phyloP scores from a whole-genome alignment of 352 stramenopile species.

The Albugo candida region DNA sequence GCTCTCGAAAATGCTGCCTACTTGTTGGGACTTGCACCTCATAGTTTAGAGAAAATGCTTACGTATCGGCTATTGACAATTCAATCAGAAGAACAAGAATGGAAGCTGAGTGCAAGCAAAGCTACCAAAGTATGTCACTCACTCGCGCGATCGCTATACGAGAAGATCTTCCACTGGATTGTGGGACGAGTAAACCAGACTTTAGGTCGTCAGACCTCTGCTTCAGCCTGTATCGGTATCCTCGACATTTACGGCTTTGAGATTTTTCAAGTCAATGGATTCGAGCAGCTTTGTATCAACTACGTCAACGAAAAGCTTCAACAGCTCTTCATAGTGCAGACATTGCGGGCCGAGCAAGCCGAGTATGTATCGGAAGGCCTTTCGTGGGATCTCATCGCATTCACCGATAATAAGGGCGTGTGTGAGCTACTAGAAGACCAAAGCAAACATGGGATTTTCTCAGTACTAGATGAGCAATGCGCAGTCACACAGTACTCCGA shows the following conservation, averaged over 20 bases:
- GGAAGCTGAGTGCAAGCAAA: conserved; percentile 47
- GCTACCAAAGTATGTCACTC: conserved; percentile 70
- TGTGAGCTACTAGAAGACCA: conserved; percentile 77
- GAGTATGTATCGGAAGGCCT: conserved; percentile 58
- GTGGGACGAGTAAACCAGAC: conserved; percentile 73
- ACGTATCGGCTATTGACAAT: conserved; percentile 69
- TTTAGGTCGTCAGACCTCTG: conserved; percentile 13
- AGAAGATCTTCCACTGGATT: conserved; percentile 82
- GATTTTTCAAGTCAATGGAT: conserved; percentile 80
- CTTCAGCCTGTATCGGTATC: conserved; percentile 63
- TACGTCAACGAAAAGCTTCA: conserved; percentile 82
- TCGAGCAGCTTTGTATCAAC: conserved; percentile 83
- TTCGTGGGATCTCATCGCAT: conserved; percentile 52
- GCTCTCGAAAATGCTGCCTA: conserved; percentile 32
- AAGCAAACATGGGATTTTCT: conserved; percentile 66
- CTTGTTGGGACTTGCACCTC: conserved; percentile 42
- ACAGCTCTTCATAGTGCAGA: conserved; percentile 76
- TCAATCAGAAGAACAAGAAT: conserved; percentile 52
- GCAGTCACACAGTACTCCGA: conserved; percentile 44
- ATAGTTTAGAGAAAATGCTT: conserved; percentile 45
- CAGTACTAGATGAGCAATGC: conserved; percentile 61
- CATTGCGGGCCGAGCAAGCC: conserved; percentile 55
- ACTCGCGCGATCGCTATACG: conserved; percentile 74
- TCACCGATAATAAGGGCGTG: conserved; percentile 79
- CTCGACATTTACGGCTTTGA: conserved; percentile 84